These are phyloP conservation scores for Phaeotremella fagi DNA, from an alignment of 768 basidiomycete genomes.

Conservation along the genomic window DNA sequence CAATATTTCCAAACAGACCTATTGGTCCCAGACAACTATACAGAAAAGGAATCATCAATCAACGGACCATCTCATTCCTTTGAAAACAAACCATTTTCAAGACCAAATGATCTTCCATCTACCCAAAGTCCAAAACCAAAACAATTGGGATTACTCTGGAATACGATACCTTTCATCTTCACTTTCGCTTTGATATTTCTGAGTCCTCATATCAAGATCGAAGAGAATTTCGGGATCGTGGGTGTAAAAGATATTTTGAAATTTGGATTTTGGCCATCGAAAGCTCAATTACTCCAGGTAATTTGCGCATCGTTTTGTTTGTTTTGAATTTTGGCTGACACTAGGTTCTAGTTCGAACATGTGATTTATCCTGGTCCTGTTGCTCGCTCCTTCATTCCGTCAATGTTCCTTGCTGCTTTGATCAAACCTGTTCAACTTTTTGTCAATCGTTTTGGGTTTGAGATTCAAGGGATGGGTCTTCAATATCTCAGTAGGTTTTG, in stretches of 20 bases:
- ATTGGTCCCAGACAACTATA: too few relatives aligned
- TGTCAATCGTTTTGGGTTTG: slow-evolving; percentile 51
- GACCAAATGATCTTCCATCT: background rate
- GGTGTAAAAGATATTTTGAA: slow-evolving; percentile 80
- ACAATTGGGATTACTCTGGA: background rate
- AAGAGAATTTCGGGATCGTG: slow-evolving; percentile 94
- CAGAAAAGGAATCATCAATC: too few relatives aligned
- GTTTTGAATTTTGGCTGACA: background rate
- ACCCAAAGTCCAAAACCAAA: background rate
- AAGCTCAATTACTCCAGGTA: background rate
- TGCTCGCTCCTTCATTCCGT: slow-evolving; percentile 79
- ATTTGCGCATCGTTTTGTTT: background rate
- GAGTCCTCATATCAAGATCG: slow-evolving; percentile 90
- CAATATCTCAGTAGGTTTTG: slow-evolving; percentile 61
- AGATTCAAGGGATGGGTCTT: slow-evolving; percentile 54
- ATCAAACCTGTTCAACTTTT: slow-evolving; percentile 55
- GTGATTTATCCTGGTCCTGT: slow-evolving; percentile 80
- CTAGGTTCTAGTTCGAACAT: slow-evolving; percentile 76
- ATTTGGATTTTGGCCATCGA: slow-evolving; percentile 58
- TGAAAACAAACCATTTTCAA: too few relatives aligned
- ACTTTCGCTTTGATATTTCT: slow-evolving; percentile 60
- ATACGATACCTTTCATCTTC: slow-evolving; percentile 19
- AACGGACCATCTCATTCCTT: background rate
- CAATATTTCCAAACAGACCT: too few relatives aligned
- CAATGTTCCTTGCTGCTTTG: slow-evolving; percentile 62